Evolutionary conservation across 2,329 filamentous ascomycete genomes (phyloP), one percentile per base, ranked within the genome.

Genomic region (Claviceps capensis): DNA sequence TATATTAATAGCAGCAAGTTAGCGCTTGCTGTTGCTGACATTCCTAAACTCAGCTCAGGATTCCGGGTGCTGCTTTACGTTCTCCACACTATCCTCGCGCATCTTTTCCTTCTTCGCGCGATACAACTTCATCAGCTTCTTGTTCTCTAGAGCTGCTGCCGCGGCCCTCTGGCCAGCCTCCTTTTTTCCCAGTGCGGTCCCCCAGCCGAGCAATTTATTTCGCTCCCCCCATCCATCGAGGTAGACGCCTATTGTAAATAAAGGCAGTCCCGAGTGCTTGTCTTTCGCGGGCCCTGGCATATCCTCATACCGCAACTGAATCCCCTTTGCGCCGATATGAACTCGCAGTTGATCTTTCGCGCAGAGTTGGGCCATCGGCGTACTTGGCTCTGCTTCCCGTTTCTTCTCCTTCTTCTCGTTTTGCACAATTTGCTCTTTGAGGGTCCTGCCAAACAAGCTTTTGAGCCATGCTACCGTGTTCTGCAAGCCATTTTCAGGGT

Each of bases 91-190:
- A 7, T 22, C 22, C 22, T 49, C 43, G 8, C 23, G 38, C 19
- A 26, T 40, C 23, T 36, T 14, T 34, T 50, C 49, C 65, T 76
- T 81, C 61, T 75, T 76, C 22, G 70, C 67, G 22, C 64, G 60
- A 41, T 74, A 75, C 23, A 65, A 61, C 55, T 72, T 73, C 47
- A 82, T 78, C 56, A 86, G 58, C 60, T 82, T 84, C 63, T 81
- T 83, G 61, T 88, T 82, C 43, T 74, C 70, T 62, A 90, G 60
- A 0, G 83, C 84, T 57, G 72, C 70, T 43, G 70, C 66, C 1
- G 86, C 86, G 1, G 86, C 86, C 57, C 77, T 81, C 14, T 77
- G 70, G 0, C 82, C 82, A 1, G 85, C 86, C 52, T 87, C 82
- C 52, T 77, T 79, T 67, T 88, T 88, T 51, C 76, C 79, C 56